Conservation (phyloP, 2,329 filamentous ascomycete genomes). For the Fusarium concolor region DNA sequence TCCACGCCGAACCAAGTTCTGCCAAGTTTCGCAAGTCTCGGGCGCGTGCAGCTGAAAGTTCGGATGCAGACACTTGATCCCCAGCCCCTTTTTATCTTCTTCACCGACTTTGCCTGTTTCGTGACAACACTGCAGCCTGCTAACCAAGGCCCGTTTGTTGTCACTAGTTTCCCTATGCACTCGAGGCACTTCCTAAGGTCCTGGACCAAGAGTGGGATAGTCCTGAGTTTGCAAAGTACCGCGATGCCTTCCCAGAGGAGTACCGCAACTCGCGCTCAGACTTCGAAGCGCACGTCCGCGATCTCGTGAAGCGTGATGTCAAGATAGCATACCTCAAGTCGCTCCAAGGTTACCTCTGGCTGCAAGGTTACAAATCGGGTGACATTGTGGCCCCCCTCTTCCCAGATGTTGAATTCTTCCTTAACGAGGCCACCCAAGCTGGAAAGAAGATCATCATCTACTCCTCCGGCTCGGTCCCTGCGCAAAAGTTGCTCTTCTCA, state of each 20-base stretch:
- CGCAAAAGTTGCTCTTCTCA: constrained; percentile 82
- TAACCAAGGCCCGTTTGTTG: constrained; percentile 27
- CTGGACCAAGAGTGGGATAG: constrained; percentile 75
- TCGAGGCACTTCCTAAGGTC: constrained; percentile 72
- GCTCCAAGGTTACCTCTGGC: constrained; percentile 84
- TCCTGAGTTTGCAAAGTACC: constrained; percentile 73
- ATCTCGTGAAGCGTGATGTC: constrained; percentile 77
- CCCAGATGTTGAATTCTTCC: constrained; percentile 74
- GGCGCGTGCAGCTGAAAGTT: constrained; percentile 35
- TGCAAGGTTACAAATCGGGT: constrained; percentile 76
- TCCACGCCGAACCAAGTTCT: constrained; percentile 31
- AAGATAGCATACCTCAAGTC: constrained; percentile 83
- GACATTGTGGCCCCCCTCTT: constrained; percentile 79
- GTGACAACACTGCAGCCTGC: constrained; percentile 25
- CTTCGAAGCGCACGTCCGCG: constrained; percentile 74
- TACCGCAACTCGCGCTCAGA: constrained; percentile 68
- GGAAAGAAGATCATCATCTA: constrained; percentile 78
- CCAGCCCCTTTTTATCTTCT: constrained; percentile 26
- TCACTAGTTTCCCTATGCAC: constrained; percentile 79
- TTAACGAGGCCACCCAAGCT: constrained; percentile 68
- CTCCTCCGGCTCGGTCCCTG: constrained; percentile 82
- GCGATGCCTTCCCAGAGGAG: constrained; percentile 76
- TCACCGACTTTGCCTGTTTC: constrained; percentile 45
- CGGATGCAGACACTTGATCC: constrained; percentile 19
- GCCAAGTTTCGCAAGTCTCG: constrained; percentile 35